A percentile compares a stretch with the other conserved stretches of the same genome.
phyloP scores from a whole-genome alignment of 1,284 basidiomycete species.

The Irpex sp. region DNA sequence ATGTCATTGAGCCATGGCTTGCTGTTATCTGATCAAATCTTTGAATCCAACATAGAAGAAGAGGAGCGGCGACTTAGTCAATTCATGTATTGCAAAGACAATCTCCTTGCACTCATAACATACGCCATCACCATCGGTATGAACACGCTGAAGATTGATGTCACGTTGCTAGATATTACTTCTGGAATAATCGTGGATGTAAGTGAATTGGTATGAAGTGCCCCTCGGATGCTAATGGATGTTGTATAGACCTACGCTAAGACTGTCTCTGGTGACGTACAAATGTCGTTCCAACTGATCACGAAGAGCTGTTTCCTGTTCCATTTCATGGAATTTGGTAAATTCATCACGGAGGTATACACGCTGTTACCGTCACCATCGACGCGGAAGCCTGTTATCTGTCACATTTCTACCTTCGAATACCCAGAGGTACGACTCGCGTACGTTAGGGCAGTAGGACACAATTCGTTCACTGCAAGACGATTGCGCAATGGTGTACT shows the following conservation, averaged over 20 bases:
- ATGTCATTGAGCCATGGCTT: not conserved
- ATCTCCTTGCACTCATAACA: not conserved
- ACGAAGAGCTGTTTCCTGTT: not conserved
- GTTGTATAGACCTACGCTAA: not conserved
- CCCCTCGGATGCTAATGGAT: not conserved
- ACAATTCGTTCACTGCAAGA: not conserved
- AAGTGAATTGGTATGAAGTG: not conserved
- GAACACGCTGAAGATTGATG: not conserved
- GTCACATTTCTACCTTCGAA: not conserved
- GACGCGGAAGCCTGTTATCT: not conserved
- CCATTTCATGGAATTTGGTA: not conserved
- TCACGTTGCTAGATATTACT: not conserved
- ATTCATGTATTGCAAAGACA: not conserved
- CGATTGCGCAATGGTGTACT: not conserved
- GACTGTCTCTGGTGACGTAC: not conserved
- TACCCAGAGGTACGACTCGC: not conserved
- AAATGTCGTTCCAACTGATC: not conserved
- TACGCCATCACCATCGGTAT: not conserved
- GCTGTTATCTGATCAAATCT: not conserved
- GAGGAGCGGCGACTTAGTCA: not conserved
- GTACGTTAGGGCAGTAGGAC: not conserved
- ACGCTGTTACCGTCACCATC: not conserved
- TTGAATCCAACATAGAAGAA: not conserved
- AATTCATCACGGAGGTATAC: not conserved
- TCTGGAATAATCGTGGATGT: not conserved